Evolutionary conservation across 345 rosid genomes (phyloP).

Genomic region (Xanthoceras sorbifolium): DNA sequence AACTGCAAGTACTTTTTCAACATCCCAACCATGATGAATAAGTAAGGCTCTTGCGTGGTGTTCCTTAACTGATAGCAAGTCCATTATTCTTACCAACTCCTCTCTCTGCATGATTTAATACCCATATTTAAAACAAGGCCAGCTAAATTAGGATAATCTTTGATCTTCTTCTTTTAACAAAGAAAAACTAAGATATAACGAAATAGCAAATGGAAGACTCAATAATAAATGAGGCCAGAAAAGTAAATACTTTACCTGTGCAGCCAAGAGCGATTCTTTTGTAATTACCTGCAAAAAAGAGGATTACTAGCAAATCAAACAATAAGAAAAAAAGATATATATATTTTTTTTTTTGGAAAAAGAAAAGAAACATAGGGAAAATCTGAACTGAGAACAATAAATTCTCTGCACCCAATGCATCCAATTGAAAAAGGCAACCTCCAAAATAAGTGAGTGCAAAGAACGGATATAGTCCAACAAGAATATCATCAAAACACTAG

Average conservation of each 20-base stretch:
- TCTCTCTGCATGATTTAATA: constrained; percentile 39
- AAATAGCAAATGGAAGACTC: background rate
- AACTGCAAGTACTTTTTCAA: constrained; percentile 34
- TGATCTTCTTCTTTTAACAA: background rate
- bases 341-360: no score
- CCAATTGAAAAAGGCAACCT: background rate
- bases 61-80: constrained; percentile 45
- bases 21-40: constrained; percentile 45
- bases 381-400: background rate
- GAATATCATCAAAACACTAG: background rate
- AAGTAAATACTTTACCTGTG: constrained; percentile 32
- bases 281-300: constrained; percentile 39
- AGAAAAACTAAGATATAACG: background rate
- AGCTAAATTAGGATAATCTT: background rate
- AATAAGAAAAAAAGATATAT: no score
- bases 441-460: background rate
- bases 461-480: background rate
- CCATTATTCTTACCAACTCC: constrained; percentile 50
- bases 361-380: background rate
- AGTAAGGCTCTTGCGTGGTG: constrained; percentile 41
- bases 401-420: background rate
- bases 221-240: background rate
- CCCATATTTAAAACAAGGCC: background rate
- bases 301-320: background rate
- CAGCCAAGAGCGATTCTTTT: constrained; percentile 41